Conservation (phyloP, 2,329 filamentous ascomycete genomes). For the Fusarium tanahbumbuense region DNA sequence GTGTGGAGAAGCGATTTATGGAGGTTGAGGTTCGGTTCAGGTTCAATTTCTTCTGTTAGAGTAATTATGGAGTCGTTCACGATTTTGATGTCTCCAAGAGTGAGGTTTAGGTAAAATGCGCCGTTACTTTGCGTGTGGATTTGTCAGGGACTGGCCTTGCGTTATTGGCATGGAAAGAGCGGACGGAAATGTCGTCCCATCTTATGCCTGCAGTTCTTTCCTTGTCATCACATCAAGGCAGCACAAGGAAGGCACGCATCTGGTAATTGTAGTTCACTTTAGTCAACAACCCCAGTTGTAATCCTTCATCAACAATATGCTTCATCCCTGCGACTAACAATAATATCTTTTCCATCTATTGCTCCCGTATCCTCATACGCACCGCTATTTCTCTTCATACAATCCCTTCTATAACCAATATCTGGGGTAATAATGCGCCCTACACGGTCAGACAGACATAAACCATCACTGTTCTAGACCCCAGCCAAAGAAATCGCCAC, state of each 20-base stretch:
- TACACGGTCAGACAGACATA: conserved; percentile 14
- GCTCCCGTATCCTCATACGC: background rate
- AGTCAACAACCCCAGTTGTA: background rate
- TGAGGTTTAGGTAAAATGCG: conserved; percentile 22
- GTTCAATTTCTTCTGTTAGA: conserved; percentile 21
- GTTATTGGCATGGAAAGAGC: conserved; percentile 8
- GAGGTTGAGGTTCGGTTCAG: conserved; percentile 27
- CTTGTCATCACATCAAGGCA: conserved; percentile 6
- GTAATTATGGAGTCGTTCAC: background rate
- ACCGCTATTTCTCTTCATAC: background rate
- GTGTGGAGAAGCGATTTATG: conserved; percentile 34
- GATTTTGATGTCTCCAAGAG: conserved; percentile 2
- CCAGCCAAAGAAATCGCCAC: conserved; percentile 20
- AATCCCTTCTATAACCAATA: conserved; percentile 7
- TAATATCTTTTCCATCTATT: background rate
- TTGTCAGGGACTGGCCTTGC: conserved; percentile 5
- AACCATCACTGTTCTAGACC: conserved; percentile 26
- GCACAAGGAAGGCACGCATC: conserved; percentile 8
- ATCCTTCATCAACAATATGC: conserved; percentile 8
- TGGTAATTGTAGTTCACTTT: background rate
- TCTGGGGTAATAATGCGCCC: conserved; percentile 11
- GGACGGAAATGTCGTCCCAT: conserved; percentile 17
- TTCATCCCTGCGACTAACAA: conserved; percentile 6
- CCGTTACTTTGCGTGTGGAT: conserved; percentile 12
- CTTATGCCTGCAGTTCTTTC: conserved; percentile 9